Conservation (phyloP, 2,329 filamentous ascomycete species). For the Teratosphaeria nubilosa region DNA sequence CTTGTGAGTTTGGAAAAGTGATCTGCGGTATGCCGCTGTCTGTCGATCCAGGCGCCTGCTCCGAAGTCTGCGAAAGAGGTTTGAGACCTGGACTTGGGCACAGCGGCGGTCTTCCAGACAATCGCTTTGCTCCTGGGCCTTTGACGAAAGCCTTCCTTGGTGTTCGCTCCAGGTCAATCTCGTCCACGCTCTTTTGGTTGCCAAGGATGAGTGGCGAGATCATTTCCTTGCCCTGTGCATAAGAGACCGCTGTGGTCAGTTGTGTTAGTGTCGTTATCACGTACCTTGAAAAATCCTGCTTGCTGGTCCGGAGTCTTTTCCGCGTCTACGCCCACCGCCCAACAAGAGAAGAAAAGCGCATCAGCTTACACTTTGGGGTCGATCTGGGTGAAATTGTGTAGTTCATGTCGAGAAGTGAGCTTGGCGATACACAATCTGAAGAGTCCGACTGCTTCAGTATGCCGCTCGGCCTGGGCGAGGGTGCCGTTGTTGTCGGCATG, state of each 20-base stretch:
- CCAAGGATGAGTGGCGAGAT: constrained; percentile 39
- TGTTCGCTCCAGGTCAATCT: constrained; percentile 27
- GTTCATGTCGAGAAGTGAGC: constrained; percentile 16
- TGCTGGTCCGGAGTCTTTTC: not conserved
- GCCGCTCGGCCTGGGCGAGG: constrained; percentile 4
- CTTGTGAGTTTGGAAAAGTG: constrained; percentile 6
- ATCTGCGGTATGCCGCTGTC: constrained; percentile 3
- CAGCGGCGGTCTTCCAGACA: constrained; percentile 32
- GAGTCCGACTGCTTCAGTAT: constrained; percentile 14
- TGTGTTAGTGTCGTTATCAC: not conserved
- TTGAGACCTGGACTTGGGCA: constrained; percentile 13
- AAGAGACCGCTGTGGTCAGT: constrained; percentile 32
- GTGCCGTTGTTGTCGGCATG: not conserved
- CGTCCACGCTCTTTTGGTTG: constrained; percentile 35
- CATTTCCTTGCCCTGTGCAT: constrained; percentile 33
- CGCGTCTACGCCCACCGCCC: not conserved
- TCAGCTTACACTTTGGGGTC: constrained; percentile 20
- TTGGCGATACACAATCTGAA: constrained; percentile 16
- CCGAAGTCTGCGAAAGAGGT: constrained; percentile 5
- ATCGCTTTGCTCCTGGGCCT: constrained; percentile 27
- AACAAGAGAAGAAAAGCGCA: not conserved
- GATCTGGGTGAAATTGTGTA: constrained; percentile 13
- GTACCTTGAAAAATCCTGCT: not conserved
- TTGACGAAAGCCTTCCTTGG: constrained; percentile 29
- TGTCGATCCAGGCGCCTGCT: constrained; percentile 2